Conservation (phyloP, 1,284 basidiomycete species). For the Singerocomus rubriflavus region DNA sequence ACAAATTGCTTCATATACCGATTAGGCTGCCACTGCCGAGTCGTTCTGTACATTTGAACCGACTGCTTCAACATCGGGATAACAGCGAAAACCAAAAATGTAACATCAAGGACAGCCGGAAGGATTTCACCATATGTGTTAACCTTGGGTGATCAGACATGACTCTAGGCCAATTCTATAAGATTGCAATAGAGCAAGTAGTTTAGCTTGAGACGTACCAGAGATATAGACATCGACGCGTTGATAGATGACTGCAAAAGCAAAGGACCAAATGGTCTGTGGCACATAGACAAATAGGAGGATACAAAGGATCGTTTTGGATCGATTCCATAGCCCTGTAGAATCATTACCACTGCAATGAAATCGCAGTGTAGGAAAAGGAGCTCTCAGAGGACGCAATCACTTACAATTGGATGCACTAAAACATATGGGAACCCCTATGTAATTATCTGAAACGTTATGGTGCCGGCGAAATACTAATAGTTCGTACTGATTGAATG, state of each 20-base stretch:
- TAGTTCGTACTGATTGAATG: too few species aligned
- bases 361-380: not conserved
- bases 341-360: not conserved
- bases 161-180: not conserved
- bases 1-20: not conserved
- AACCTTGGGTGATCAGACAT: not conserved
- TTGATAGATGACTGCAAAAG: not conserved
- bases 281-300: not conserved
- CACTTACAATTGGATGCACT: not conserved
- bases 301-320: not conserved
- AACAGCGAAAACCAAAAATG: not conserved
- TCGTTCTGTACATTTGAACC: not conserved
- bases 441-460: rapidly evolving
- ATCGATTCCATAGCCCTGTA: not conserved
- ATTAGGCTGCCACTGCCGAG: not conserved
- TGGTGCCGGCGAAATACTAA: not conserved
- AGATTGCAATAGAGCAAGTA: not conserved
- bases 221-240: not conserved
- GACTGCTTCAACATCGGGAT: not conserved
- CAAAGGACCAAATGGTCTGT: not conserved
- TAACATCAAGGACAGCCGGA: not conserved
- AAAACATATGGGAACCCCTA: not conserved
- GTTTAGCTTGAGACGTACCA: not conserved
- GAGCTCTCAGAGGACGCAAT: not conserved
- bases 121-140: not conserved